A percentile compares a stretch with the other conserved stretches of the same genome.
phyloP scores from a whole-genome alignment of 192 early-diverging fungal species.

The Chytriomyces sp. region DNA sequence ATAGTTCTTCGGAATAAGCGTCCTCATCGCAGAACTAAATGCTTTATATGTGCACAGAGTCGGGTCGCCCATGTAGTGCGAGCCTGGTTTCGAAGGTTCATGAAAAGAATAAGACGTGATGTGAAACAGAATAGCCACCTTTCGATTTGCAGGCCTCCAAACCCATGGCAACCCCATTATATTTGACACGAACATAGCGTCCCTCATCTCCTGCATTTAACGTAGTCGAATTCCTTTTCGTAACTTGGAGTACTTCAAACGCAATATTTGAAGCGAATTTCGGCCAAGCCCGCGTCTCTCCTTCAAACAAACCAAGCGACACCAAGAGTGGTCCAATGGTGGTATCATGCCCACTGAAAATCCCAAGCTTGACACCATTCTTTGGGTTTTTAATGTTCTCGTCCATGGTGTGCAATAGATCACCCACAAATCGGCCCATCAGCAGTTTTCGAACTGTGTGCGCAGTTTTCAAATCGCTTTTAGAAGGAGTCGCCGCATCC shows the following conservation, averaged over 20 bases:
- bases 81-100: not conserved
- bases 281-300: conserved; percentile 16
- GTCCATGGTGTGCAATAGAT: conserved; percentile 28
- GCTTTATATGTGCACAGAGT: conserved; percentile 25
- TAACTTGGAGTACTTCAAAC: conserved; percentile 21
- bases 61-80: conserved; percentile 26
- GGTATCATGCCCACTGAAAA: conserved; percentile 37
- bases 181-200: conserved; percentile 27
- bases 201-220: not conserved
- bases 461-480: not conserved
- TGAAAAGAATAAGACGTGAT: not conserved
- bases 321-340: conserved; percentile 29
- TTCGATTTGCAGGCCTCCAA: not conserved
- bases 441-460: conserved; percentile 10
- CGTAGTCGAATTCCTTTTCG: not conserved
- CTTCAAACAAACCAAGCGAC: conserved; percentile 1
- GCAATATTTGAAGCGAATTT: conserved; percentile 28
- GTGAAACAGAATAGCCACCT: not conserved
- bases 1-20: not conserved
- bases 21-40: conserved; percentile 8
- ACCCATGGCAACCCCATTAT: conserved; percentile 12
- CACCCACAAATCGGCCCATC: conserved; percentile 30
- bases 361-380: conserved; percentile 8
- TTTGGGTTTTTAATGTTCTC: not conserved
- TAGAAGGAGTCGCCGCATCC: not conserved